Evolutionary conservation across 768 basidiomycete species (phyloP), one percentile per base, ranked within the genome.

Genomic region (Neoboletus subvelutipes): DNA sequence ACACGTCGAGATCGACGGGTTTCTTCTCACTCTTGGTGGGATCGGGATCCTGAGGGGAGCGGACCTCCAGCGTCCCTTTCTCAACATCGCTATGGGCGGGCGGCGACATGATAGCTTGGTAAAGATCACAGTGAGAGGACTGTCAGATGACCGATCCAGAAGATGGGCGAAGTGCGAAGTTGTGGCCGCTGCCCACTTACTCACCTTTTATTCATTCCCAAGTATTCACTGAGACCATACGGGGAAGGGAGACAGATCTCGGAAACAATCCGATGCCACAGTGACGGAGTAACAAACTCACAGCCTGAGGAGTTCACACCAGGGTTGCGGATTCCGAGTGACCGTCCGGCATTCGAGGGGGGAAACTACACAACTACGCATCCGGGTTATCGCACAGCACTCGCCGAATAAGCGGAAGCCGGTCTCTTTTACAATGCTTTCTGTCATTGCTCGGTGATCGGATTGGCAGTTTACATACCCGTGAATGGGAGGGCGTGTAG

Each of bases 71-170:
- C 48, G 76, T 76, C 54, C 84, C 85, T 68, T 81, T 83, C 75
- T 87, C 85, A 40, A 81, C 77, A 64, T 86, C 83, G 64, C 77
- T 71, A 65, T 78, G 76, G 20, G 72, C 72, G 57, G 75, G 72
- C 59, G 67, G 75, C 47, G 81, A 77, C 83, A 84, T 83, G 20
- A 31, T 54, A 41, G 4, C 37, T 50, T 28, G 29, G 45, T n/a
- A 26, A 45, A 31, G 45, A 28, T 50, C 40, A 34, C 58, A 62
- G 62, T 34, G 62, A 61, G 55, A 55, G 50, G 41, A 60, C 51
- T 48, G 57, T 54, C 52, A 29, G 45, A 29, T 60, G 39, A 17
- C 53, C 10, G 65, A n/a, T 56, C 46, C 49, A 53, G 39, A 48
- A 24, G 53, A 56, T 45, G 43, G 15, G 61, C 10, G 26, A 55